Evolutionary conservation across 495 filamentous ascomycete genomes (phyloP).

Genomic region (Pyrenula aspistea): DNA sequence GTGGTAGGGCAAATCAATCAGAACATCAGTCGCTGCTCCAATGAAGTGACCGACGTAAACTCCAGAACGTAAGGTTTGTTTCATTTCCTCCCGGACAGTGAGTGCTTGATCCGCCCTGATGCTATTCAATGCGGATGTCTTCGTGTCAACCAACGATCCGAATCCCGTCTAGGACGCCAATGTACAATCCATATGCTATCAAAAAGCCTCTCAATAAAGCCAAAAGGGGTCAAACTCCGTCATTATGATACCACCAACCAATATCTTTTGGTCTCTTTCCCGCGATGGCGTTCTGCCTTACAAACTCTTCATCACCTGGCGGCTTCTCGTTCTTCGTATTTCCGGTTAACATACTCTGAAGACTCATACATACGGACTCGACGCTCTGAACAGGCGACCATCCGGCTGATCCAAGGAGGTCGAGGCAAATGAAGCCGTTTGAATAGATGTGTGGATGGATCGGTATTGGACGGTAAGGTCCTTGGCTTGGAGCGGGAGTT

Average conservation of each 20-base stretch:
- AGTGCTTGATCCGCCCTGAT: too few species aligned
- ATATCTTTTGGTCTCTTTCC: conserved; percentile 70
- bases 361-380: conserved; percentile 92
- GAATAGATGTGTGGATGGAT: conserved; percentile 97
- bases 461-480: conserved; percentile 53
- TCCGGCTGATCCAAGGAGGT: conserved; percentile 74
- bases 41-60: too few species aligned
- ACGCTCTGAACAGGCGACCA: conserved; percentile 97
- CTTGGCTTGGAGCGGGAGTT: neutral
- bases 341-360: conserved; percentile 95
- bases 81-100: too few species aligned
- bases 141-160: too few species aligned
- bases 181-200: too few species aligned
- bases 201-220: too few species aligned
- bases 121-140: too few species aligned
- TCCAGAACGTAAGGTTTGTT: too few species aligned
- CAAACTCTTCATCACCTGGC: conserved; percentile 76
- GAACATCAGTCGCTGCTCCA: too few species aligned
- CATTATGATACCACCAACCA: conserved; percentile 79
- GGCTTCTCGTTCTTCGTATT: conserved; percentile 84
- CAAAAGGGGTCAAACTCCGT: conserved; percentile 69
- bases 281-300: conserved; percentile 44
- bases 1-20: too few species aligned
- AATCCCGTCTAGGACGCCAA: too few species aligned
- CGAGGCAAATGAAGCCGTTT: conserved; percentile 96